phyloP scores from a whole-genome alignment of 2,329 filamentous ascomycete species.

The Xylariaceae sp. region DNA sequence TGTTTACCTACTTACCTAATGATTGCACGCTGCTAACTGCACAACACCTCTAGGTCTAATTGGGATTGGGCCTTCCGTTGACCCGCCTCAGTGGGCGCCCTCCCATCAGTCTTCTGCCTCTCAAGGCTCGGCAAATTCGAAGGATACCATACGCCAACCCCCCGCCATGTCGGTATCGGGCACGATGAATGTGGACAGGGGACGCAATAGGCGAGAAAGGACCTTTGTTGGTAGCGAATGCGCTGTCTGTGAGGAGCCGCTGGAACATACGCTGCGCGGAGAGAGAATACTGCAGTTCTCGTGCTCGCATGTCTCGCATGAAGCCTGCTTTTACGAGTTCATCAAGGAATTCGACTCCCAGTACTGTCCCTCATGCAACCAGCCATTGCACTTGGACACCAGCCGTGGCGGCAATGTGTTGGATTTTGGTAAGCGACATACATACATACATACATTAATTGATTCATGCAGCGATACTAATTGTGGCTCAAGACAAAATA shows the following conservation, averaged over 20 bases:
- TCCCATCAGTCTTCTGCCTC: slow-evolving; percentile 39
- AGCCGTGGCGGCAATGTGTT: slow-evolving; percentile 89
- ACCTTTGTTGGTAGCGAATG: slow-evolving; percentile 95
- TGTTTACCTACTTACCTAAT: background rate
- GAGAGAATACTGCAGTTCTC: slow-evolving; percentile 94
- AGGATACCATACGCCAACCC: slow-evolving; percentile 31
- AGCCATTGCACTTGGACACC: slow-evolving; percentile 84
- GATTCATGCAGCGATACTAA: slow-evolving; percentile 16
- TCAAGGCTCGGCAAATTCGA: slow-evolving; percentile 34
- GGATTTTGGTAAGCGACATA: slow-evolving; percentile 64
- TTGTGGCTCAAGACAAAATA: slow-evolving; percentile 68
- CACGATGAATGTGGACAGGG: slow-evolving; percentile 69
- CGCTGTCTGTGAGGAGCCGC: slow-evolving; percentile 90
- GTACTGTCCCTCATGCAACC: slow-evolving; percentile 89
- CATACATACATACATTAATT: background rate
- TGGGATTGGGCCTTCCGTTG: slow-evolving; percentile 33
- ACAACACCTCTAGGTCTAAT: slow-evolving; percentile 34
- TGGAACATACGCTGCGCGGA: slow-evolving; percentile 90
- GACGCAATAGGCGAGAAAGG: slow-evolving; percentile 75
- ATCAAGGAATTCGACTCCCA: slow-evolving; percentile 92
- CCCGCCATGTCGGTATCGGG: slow-evolving; percentile 56
- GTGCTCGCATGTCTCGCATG: slow-evolving; percentile 94
- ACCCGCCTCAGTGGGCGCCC: slow-evolving; percentile 30
- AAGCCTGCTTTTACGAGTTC: slow-evolving; percentile 98
- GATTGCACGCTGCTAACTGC: slow-evolving; percentile 25